Evolutionary conservation across 306 rosid genomes (phyloP).

Genomic region (Rubus idaeus): DNA sequence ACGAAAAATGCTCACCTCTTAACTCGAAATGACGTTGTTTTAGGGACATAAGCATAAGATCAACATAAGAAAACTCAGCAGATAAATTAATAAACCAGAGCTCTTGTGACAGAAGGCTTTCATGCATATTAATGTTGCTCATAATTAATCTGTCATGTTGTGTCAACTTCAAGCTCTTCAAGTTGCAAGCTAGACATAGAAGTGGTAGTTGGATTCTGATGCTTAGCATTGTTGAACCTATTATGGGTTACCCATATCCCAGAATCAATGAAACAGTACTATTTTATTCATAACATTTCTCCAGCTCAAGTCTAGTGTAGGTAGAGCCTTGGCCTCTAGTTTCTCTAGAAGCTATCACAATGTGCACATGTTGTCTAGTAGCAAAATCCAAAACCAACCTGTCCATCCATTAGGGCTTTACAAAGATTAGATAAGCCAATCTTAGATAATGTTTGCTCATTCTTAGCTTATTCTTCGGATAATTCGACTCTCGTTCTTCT

Average conservation of each 20-base stretch:
- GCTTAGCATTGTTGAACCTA: neutral
- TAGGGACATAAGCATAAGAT: neutral
- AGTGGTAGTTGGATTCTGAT: slow-evolving; percentile 6
- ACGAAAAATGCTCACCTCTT: neutral
- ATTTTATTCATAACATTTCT: neutral
- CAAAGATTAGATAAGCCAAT: neutral
- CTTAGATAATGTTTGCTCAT: neutral
- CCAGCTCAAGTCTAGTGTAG: neutral
- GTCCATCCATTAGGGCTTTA: neutral
- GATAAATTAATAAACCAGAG: neutral
- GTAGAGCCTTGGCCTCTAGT: neutral
- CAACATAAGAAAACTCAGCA: neutral
- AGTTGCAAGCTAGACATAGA: slow-evolving; percentile 15
- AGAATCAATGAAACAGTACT: neutral
- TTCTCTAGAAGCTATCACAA: neutral
- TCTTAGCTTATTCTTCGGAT: neutral
- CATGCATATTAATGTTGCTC: neutral
- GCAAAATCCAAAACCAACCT: neutral
- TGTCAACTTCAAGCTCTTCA: slow-evolving; percentile 17
- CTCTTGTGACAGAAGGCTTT: neutral
- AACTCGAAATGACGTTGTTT: neutral
- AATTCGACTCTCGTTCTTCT: neutral
- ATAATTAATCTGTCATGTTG: neutral
- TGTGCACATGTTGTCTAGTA: neutral
- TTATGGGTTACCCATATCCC: too few species aligned